Base-by-base conservation (phyloP, 257 asterid genomes). In the Nicotiana noctiflora region DNA sequence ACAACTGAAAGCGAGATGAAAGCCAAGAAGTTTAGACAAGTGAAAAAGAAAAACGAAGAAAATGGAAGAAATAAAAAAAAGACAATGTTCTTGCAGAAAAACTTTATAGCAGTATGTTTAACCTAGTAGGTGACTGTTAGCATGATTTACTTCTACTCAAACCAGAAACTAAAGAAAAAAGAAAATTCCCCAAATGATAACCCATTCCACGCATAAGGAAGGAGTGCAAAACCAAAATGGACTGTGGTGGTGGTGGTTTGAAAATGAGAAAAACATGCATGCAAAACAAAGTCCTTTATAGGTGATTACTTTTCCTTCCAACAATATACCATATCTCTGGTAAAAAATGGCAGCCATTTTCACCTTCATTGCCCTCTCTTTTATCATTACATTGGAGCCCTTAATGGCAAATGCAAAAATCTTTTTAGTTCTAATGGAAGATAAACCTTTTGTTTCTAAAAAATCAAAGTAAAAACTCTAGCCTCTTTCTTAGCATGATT, bases 391-490 rank as follows among this genome's bases (percentile, higher is more conserved):
- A 55, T 72, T 76, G 80, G 53, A 27, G 63, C 83, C 82, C 57
- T 52, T 79, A 51, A 29, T 84, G 23, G 81, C 84, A 37, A 76
- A 87, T 34, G 87, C 91, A 75, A 88, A 89, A 81, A 82, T 90
- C 60, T 88, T 84, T 83, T 84, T 90, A 81, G 91, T 90, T 79
- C 76, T 90, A 37, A 78, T 89, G 91, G 90, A 87, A 82, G 89
- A 89, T 74, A 86, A 83, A 56, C 87, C 91, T 64, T 49, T 81
- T 57, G 77, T 85, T 81, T 80, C 80, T 1, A 61, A 46, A 66
- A 68, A 82, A 34, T 67, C 70, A 32, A 74, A 75, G 74, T 52
- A 80, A 49, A 44, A 66, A n/a, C 56, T 6, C 19, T 57, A 57
- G 59, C 21, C 0, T 61, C 40, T 61, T 14, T 11, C 44, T 72